Evolutionary conservation across 176 grass and related monocot genomes (phyloP).

Genomic region (Oryza meridionalis): DNA sequence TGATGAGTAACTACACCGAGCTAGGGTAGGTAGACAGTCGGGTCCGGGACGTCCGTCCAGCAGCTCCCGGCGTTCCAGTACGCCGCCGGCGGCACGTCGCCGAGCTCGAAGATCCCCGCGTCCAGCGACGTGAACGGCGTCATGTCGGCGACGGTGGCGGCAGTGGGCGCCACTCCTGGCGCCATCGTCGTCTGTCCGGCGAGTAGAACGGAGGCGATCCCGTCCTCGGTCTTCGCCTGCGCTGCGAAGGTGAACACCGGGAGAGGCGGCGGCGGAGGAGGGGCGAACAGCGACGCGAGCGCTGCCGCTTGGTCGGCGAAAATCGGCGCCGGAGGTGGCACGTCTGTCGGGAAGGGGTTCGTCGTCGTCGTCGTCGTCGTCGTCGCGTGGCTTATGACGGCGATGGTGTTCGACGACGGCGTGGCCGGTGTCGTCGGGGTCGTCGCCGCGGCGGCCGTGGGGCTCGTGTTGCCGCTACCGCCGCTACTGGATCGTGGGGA

Average conservation of each 20-base stretch:
- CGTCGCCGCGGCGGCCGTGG: conserved; percentile 9
- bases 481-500: conserved; percentile 38
- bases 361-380: conserved; percentile 22
- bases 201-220: neutral
- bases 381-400: neutral
- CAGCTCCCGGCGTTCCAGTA: conserved; percentile 54
- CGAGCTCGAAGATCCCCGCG: conserved; percentile 52
- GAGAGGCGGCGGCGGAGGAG: conserved; percentile 34
- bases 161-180: neutral
- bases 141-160: conserved; percentile 26
- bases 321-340: conserved; percentile 51
- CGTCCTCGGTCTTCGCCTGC: conserved; percentile 31
- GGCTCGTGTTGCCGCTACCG: conserved; percentile 38
- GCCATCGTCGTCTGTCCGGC: conserved; percentile 11
- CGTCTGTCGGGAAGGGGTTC: conserved; percentile 45
- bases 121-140: conserved; percentile 48
- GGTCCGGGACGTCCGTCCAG: conserved; percentile 55
- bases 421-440: conserved; percentile 4
- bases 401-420: conserved; percentile 22
- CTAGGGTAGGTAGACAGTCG: conserved; percentile 59
- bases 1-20: conserved; percentile 25
- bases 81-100: conserved; percentile 38
- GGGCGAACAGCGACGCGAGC: conserved; percentile 55
- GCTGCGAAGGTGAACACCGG: conserved; percentile 48
- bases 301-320: conserved; percentile 60